Conservation (phyloP, 2,329 filamentous ascomycete genomes). For the Lecanosticta acicola region DNA sequence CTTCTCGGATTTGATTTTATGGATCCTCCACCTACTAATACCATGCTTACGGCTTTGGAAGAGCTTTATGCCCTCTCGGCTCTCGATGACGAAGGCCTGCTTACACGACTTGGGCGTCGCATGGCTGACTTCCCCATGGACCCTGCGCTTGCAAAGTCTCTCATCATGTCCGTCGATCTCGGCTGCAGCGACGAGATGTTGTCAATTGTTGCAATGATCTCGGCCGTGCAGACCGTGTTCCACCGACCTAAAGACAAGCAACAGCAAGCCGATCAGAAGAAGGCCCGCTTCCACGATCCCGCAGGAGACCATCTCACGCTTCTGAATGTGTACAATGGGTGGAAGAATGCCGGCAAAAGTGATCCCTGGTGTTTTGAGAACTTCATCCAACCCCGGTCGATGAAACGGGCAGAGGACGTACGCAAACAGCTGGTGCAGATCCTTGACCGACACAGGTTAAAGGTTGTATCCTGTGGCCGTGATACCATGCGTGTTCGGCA, state of each 20-base stretch:
- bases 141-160: constrained; percentile 79
- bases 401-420: constrained; percentile 86
- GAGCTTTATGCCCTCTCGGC: constrained; percentile 89
- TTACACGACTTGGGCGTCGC: constrained; percentile 86
- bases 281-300: constrained; percentile 93
- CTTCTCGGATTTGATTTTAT: constrained; percentile 97
- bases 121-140: constrained; percentile 99
- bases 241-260: constrained; percentile 98
- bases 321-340: constrained; percentile 95
- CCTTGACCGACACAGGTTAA: constrained; percentile 84
- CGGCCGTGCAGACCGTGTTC: constrained; percentile 72
- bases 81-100: constrained; percentile 86
- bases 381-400: constrained; percentile 87
- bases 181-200: constrained; percentile 91
- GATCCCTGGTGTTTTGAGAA: constrained; percentile 96
- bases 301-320: constrained; percentile 91
- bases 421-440: constrained; percentile 87
- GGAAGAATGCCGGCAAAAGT: constrained; percentile 78
- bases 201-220: constrained; percentile 91
- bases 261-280: constrained; percentile 92
- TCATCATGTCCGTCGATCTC: constrained; percentile 82
- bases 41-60: constrained; percentile 92
- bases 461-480: constrained; percentile 75
- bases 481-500: constrained; percentile 83
- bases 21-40: constrained; percentile 96